A percentile compares a stretch with the other conserved stretches of the same genome.
Evolutionary conservation across 495 filamentous ascomycete species (phyloP).

Genomic region (Margaritispora aquatica): DNA sequence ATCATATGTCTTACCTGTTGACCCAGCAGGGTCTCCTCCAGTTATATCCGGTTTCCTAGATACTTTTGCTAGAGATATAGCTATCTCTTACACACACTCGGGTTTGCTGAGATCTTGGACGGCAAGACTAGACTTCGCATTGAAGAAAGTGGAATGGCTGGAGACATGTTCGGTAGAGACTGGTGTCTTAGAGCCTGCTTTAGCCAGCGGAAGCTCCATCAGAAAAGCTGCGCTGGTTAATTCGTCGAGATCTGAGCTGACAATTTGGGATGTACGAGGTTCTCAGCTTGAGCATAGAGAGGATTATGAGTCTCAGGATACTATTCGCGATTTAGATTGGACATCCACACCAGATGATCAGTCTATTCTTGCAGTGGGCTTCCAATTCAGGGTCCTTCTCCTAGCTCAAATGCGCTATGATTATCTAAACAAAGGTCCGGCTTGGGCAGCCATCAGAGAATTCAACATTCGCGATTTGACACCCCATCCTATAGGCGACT

Average conservation of each 20-base stretch:
- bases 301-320: slow-evolving; percentile 63
- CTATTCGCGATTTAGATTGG: slow-evolving; percentile 88
- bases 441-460: slow-evolving; percentile 81
- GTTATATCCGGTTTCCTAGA: slow-evolving; percentile 78
- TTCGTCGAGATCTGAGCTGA: slow-evolving; percentile 63
- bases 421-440: slow-evolving; percentile 82
- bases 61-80: slow-evolving; percentile 81
- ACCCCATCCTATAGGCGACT: slow-evolving; percentile 88
- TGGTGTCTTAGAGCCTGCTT: slow-evolving; percentile 60
- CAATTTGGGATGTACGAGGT: slow-evolving; percentile 86
- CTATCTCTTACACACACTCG: slow-evolving; percentile 73
- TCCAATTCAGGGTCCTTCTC: slow-evolving; percentile 75
- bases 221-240: slow-evolving; percentile 84
- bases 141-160: slow-evolving; percentile 67
- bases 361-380: slow-evolving; percentile 87
- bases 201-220: slow-evolving; percentile 81
- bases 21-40: slow-evolving; percentile 72
- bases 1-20: slow-evolving; percentile 79
- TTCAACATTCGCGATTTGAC: slow-evolving; percentile 77
- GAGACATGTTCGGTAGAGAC: slow-evolving; percentile 80
- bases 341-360: slow-evolving; percentile 88
- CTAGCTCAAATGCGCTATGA: slow-evolving; percentile 93
- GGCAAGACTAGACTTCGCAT: slow-evolving; percentile 58
- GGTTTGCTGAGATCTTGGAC: slow-evolving; percentile 84
- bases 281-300: slow-evolving; percentile 77